Evolutionary conservation across 139 green algal species (phyloP).

Genomic region (Chlamydomonas schloesseri): DNA sequence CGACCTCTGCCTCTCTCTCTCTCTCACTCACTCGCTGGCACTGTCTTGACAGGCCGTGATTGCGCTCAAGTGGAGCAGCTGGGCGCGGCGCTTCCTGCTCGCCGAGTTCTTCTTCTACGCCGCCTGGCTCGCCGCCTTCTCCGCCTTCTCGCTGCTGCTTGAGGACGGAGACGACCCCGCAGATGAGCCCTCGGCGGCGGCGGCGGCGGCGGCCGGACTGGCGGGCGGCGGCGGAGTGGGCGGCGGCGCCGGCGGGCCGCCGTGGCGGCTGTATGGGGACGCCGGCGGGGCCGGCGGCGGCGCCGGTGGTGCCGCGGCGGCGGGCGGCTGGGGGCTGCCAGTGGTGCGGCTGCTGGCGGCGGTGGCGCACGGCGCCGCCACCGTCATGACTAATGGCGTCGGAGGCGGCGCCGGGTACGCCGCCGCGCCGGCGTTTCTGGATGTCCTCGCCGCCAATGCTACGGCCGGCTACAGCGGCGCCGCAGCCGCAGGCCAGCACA

Average conservation of each 20-base stretch:
- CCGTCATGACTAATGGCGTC: neutral
- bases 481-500: too few species aligned
- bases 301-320: neutral
- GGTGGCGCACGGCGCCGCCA: neutral
- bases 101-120: conserved; percentile 64
- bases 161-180: conserved; percentile 9
- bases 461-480: too few species aligned
- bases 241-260: neutral
- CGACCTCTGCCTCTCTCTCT: neutral
- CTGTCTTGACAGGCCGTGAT: conserved; percentile 57
- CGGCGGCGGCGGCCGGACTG: neutral
- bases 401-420: neutral
- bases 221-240: neutral
- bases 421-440: neutral
- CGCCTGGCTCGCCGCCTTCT: conserved; percentile 60
- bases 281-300: neutral
- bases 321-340: neutral
- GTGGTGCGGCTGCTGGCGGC: neutral
- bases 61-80: conserved; percentile 52
- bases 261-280: too few species aligned
- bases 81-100: conserved; percentile 59
- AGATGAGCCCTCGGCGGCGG: neutral
- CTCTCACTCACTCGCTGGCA: neutral
- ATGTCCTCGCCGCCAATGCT: neutral
- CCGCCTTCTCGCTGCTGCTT: conserved; percentile 64